phyloP scores from a whole-genome alignment of 1,139 yeast genomes.

The Arxiozyma slooffiae region DNA sequence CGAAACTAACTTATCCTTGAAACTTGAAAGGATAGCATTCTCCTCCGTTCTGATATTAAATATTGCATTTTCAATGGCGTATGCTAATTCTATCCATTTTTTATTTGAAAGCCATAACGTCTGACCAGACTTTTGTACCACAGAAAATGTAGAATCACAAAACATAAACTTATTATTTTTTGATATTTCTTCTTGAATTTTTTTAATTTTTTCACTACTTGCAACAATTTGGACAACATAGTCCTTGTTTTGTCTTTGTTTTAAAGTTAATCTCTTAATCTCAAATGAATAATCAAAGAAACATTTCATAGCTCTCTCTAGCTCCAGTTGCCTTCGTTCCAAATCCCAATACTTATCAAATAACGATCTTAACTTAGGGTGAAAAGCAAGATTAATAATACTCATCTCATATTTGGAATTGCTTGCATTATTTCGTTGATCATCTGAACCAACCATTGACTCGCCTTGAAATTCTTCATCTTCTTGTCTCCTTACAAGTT shows the following conservation, averaged over 20 bases:
- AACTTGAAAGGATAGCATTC: slow-evolving; percentile 19
- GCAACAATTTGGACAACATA: slow-evolving; percentile 23
- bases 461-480: not conserved
- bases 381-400: slow-evolving; percentile 19
- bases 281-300: slow-evolving; percentile 16
- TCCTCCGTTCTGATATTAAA: slow-evolving; percentile 29
- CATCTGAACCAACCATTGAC: not conserved
- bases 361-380: slow-evolving; percentile 12
- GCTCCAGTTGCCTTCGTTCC: slow-evolving; percentile 14
- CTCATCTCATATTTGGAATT: not conserved
- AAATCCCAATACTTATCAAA: slow-evolving; percentile 19
- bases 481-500: slow-evolving; percentile 2
- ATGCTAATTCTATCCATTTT: slow-evolving; percentile 34
- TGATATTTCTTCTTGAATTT: slow-evolving; percentile 11
- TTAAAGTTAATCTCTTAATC: slow-evolving; percentile 18
- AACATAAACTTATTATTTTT: slow-evolving; percentile 3
- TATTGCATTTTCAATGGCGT: slow-evolving; percentile 20
- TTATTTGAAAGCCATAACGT: slow-evolving; percentile 30
- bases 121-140: slow-evolving; percentile 26
- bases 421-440: not conserved
- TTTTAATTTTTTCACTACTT: slow-evolving; percentile 13
- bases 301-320: slow-evolving; percentile 17
- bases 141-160: slow-evolving; percentile 10
- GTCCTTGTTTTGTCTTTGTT: slow-evolving; percentile 22
- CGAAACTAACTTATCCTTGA: slow-evolving; percentile 26